Conservation (phyloP, 2,329 filamentous ascomycete species). For the Ceratocystis destructans region DNA sequence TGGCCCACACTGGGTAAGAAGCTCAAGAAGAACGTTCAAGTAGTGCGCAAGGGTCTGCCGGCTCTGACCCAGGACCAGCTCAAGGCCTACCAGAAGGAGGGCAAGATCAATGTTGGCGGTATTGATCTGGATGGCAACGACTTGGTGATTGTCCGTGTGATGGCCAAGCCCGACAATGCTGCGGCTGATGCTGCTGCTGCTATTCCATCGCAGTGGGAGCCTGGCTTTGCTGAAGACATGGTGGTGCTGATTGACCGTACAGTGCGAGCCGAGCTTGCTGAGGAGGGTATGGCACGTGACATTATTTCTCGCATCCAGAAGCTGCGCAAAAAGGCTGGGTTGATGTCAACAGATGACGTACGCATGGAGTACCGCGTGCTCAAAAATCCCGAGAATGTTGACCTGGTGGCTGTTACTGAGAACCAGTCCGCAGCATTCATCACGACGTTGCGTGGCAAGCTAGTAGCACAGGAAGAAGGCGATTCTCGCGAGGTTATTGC, state of each 20-base stretch:
- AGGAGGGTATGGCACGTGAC: constrained; percentile 81
- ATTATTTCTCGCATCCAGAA: constrained; percentile 88
- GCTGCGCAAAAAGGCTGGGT: constrained; percentile 81
- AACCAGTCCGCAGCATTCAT: constrained; percentile 55
- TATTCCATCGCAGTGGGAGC: constrained; percentile 21
- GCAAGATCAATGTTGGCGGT: constrained; percentile 69
- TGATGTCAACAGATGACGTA: constrained; percentile 85
- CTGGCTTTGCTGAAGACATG: constrained; percentile 33
- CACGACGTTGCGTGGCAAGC: constrained; percentile 61
- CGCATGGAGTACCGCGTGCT: constrained; percentile 85
- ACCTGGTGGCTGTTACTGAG: constrained; percentile 55
- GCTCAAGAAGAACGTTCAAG: constrained; percentile 75
- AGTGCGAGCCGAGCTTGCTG: constrained; percentile 69
- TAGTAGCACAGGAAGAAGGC: constrained; percentile 38
- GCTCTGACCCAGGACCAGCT: constrained; percentile 63
- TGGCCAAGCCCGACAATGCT: constrained; percentile 9
- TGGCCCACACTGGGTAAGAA: constrained; percentile 86
- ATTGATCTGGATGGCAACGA: constrained; percentile 74
- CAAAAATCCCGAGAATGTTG: constrained; percentile 62
- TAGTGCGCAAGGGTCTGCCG: constrained; percentile 73
- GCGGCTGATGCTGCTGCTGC: background rate
- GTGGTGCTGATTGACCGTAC: constrained; percentile 79
- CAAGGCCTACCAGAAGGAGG: constrained; percentile 58
- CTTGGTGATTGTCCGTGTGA: constrained; percentile 35
- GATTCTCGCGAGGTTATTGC: constrained; percentile 41